A percentile compares a stretch with the other conserved stretches of the same genome.
phyloP scores from a whole-genome alignment of 2,329 filamentous ascomycete species.

The Arachnomyces sp. region DNA sequence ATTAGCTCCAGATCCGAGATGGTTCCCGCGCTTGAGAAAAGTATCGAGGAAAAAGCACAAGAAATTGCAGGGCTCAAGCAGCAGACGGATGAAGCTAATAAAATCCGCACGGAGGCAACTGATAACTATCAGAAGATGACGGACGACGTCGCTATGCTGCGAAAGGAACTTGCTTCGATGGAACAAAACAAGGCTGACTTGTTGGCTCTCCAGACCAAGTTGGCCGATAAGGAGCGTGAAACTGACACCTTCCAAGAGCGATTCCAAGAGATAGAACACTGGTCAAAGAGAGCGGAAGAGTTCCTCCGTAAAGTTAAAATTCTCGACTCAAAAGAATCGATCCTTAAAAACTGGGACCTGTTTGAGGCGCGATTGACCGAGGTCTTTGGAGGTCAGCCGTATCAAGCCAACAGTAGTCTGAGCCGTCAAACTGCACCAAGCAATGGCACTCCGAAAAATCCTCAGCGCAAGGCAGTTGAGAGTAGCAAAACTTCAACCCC shows the following conservation, averaged over 20 bases:
- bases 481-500: conserved; percentile 1
- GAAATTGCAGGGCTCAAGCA: conserved; percentile 22
- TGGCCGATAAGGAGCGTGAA: conserved; percentile 10
- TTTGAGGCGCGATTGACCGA: conserved; percentile 14
- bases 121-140: too few relatives aligned
- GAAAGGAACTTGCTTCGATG: conserved; percentile 14
- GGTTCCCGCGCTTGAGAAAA: conserved; percentile 21
- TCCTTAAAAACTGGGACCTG: conserved; percentile 14
- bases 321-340: conserved; percentile 11
- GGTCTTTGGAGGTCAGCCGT: neutral
- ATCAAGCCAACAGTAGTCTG: too few relatives aligned
- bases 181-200: neutral
- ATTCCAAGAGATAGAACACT: conserved; percentile 20
- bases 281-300: conserved; percentile 16
- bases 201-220: neutral
- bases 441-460: neutral
- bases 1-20: conserved; percentile 20
- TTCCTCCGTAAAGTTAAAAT: conserved; percentile 13
- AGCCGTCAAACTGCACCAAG: too few relatives aligned
- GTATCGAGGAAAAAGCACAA: conserved; percentile 19
- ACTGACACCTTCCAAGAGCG: conserved; percentile 17
- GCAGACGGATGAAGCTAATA: conserved; percentile 8
- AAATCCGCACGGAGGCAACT: conserved; percentile 2
- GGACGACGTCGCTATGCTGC: conserved; percentile 14
- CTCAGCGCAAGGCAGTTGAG: neutral